Conservation (phyloP, 108 stramenopile genomes). For the Cyclotella choctawhatcheeana region DNA sequence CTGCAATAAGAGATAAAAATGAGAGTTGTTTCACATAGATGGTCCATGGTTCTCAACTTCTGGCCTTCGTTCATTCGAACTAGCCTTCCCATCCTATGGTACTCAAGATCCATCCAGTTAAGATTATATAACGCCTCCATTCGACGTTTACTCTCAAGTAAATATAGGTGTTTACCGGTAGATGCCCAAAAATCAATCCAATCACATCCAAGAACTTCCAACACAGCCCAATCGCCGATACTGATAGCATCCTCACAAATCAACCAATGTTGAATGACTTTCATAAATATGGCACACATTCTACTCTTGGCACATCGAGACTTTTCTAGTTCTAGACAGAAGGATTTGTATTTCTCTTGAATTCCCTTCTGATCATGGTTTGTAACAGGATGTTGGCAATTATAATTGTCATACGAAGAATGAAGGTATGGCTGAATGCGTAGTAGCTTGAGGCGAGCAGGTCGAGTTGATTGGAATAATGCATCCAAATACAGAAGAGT, state of each 20-base stretch:
- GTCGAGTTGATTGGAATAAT: background rate
- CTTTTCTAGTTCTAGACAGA: background rate
- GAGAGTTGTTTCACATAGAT: too few relatives aligned
- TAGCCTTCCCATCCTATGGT: background rate
- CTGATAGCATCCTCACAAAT: background rate
- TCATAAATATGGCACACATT: slow-evolving; percentile 5
- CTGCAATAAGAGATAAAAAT: too few relatives aligned
- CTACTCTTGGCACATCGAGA: background rate
- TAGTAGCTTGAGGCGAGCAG: background rate
- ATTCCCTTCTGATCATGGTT: background rate
- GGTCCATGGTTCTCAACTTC: too few relatives aligned
- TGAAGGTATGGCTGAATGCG: background rate
- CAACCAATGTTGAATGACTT: background rate
- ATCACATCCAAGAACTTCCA: background rate
- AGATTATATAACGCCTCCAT: background rate
- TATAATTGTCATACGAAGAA: background rate
- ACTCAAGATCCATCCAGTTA: background rate
- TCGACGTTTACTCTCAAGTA: background rate
- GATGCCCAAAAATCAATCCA: background rate
- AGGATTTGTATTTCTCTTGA: background rate
- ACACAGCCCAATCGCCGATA: background rate
- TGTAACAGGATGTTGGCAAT: background rate
- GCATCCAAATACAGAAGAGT: background rate
- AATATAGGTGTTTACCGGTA: background rate
- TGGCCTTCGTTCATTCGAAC: too few relatives aligned